Percentiles rank a stretch among this genome's conserved stretches.
These are phyloP conservation scores for Aciculoconidium aculeatum DNA, from an alignment of 805 yeast species.

Conservation along the genomic window DNA sequence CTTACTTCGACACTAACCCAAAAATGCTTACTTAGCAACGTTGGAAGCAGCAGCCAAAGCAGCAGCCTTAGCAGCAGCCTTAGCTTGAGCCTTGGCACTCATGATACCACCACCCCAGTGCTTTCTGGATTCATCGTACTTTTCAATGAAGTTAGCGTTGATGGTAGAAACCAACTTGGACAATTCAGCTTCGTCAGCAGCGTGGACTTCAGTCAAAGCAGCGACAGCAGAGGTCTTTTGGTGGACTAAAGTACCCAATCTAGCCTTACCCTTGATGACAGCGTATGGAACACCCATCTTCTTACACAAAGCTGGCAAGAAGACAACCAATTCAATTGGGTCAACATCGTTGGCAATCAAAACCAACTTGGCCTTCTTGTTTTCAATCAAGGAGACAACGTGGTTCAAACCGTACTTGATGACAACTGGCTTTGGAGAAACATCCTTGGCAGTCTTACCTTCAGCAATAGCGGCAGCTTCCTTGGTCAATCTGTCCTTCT, in stretches of 20 bases:
- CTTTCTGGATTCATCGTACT: slow-evolving; percentile 93
- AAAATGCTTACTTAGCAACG: slow-evolving; percentile 8
- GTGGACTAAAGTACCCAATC: slow-evolving; percentile 96
- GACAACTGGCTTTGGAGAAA: slow-evolving; percentile 92
- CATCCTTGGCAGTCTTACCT: slow-evolving; percentile 96
- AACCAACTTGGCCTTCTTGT: slow-evolving; percentile 97
- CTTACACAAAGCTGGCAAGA: slow-evolving; percentile 98
- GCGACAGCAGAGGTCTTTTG: slow-evolving; percentile 96
- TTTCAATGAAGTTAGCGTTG: slow-evolving; percentile 87
- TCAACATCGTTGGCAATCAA: slow-evolving; percentile 98
- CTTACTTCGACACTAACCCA: slow-evolving; percentile 1
- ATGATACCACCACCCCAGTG: slow-evolving; percentile 99
- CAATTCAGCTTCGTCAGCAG: slow-evolving; percentile 93
- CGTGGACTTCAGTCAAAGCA: slow-evolving; percentile 90
- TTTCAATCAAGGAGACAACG: slow-evolving; percentile 94
- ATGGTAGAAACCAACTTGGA: slow-evolving; percentile 90
- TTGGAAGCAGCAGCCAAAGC: slow-evolving; percentile 35
- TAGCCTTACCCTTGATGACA: slow-evolving; percentile 96
- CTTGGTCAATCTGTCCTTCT: slow-evolving; percentile 97
- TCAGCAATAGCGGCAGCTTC: slow-evolving; percentile 99
- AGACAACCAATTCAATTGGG: slow-evolving; percentile 96
- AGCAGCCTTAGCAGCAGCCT: slow-evolving; percentile 71
- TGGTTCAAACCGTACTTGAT: slow-evolving; percentile 99
- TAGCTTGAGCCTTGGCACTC: slow-evolving; percentile 91
- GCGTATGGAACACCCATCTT: slow-evolving; percentile 99